These are phyloP conservation scores for Cutaneotrichosporon cavernicola DNA, from an alignment of 1,284 basidiomycete genomes.

Conservation along the genomic window DNA sequence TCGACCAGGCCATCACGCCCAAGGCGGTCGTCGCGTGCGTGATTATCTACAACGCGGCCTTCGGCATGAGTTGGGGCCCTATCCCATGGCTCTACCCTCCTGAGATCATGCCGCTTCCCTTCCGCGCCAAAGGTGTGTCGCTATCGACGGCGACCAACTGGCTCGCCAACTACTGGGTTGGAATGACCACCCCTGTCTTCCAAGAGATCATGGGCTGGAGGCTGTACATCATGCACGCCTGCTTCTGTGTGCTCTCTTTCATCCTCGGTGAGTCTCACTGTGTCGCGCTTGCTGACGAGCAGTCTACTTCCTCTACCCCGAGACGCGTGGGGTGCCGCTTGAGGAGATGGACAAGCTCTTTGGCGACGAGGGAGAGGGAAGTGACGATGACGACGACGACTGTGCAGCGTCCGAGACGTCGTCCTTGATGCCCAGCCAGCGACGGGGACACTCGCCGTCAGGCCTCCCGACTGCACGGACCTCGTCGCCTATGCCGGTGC, in stretches of 20 bases:
- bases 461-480: conserved; percentile 40
- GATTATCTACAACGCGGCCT: conserved; percentile 89
- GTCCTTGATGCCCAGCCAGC: conserved; percentile 55
- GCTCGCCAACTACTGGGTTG: conserved; percentile 68
- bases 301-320: conserved; percentile 55
- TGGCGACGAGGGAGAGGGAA: conserved; percentile 38
- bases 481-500: conserved; percentile 33
- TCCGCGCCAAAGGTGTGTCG: conserved; percentile 92
- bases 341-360: conserved; percentile 58
- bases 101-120: conserved; percentile 87
- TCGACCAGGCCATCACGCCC: conserved; percentile 80
- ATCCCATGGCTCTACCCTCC: conserved; percentile 74
- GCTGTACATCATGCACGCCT: conserved; percentile 93
- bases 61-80: conserved; percentile 62
- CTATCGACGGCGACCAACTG: conserved; percentile 81
- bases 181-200: conserved; percentile 81
- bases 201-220: conserved; percentile 90
- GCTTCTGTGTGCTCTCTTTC: conserved; percentile 87
- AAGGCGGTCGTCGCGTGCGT: conserved; percentile 89
- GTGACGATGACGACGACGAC: conserved; percentile 40
- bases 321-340: conserved; percentile 58
- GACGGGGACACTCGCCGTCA: conserved; percentile 37
- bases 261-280: conserved; percentile 58
- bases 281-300: neutral
- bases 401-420: conserved; percentile 61